Percentiles rank a stretch among this genome's conserved stretches.
These are phyloP conservation scores for Thielaviopsis ethacetica DNA, from an alignment of 2,329 filamentous ascomycete species.

Conservation along the genomic window DNA sequence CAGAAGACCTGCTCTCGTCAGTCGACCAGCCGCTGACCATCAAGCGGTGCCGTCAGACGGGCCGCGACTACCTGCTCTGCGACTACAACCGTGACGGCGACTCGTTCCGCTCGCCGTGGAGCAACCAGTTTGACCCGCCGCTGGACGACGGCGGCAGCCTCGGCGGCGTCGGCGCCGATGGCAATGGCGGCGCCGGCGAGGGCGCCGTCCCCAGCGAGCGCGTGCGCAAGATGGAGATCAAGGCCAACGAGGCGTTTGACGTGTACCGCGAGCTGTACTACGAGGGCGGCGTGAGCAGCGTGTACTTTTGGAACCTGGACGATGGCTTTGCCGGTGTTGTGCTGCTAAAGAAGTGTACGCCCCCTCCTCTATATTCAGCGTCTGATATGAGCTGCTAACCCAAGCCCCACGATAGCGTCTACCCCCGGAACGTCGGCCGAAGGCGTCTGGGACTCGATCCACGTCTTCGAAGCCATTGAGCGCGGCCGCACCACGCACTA, in stretches of 20 bases:
- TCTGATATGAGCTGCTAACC: background rate
- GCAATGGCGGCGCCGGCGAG: conserved; percentile 48
- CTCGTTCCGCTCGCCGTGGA: conserved; percentile 97
- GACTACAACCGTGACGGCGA: conserved; percentile 99
- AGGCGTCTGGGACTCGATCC: conserved; percentile 93
- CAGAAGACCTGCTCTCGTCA: conserved; percentile 92
- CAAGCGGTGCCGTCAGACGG: conserved; percentile 70
- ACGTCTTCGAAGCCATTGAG: conserved; percentile 94
- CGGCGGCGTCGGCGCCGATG: conserved; percentile 28
- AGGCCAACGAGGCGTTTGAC: conserved; percentile 91
- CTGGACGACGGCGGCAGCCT: conserved; percentile 45
- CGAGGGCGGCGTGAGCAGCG: conserved; percentile 86
- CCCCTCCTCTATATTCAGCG: background rate
- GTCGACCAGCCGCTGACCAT: conserved; percentile 90
- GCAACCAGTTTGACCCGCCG: conserved; percentile 91
- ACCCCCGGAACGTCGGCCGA: conserved; percentile 48
- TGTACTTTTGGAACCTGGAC: conserved; percentile 97
- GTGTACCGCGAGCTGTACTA: conserved; percentile 94
- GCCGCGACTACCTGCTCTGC: conserved; percentile 92
- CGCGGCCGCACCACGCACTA: conserved; percentile 85
- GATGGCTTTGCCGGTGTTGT: conserved; percentile 96
- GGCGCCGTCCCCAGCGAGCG: conserved; percentile 79
- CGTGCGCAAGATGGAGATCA: conserved; percentile 83
- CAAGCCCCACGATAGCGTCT: conserved; percentile 32
- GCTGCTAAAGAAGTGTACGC: conserved; percentile 77